Base-by-base conservation (phyloP, 2,329 filamentous ascomycete genomes). In the Calonectria pseudoturangicola region DNA sequence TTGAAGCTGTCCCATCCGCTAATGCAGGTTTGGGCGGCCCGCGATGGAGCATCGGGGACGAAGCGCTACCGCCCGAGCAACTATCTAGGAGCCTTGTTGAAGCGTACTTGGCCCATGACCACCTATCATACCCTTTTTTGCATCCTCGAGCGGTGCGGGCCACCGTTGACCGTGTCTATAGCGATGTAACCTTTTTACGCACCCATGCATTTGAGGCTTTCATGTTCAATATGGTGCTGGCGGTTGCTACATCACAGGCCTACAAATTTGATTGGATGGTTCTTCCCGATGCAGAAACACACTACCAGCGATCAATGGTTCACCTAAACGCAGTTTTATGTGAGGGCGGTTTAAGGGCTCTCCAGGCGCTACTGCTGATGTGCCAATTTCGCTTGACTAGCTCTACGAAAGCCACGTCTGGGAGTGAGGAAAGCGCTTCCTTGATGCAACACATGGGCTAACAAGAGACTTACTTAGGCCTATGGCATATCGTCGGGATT, bases 401-500 rank as follows among this genome's bases (percentile, higher is more conserved):
- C 0, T 83, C 84, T 0, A 83, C 83, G 25, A 82, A 85, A 33
- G 82, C 81, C 0, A 83, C 82, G 0, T 81, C 82, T 66, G 63
- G 63, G 25, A 54, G 63, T 66, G 21, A 41, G 63, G 7, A 39
- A 6, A 25, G n/a, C 8, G 45, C 18, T 51, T 30, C 47, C n/a
- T 21, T 27, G n/a, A 21, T 27, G 1, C 7, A 27, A 18, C 33
- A 41, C 33, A 7, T 36, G 15, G n/a, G 45, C 63, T 66, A 15
- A 66, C 33, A 39, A 27, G 27, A 36, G 7, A 39, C 18, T n/a
- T 18, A 12, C 21, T 21, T 50, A 1, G 86, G 85, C 66, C 82
- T 87, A 33, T 87, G 86, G 85, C 85, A 87, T 73, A 80, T 87
- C 2, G 85, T 87, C 15, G 85, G 85, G 0, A 82, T 86, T 9